Evolutionary conservation across 306 rosid species (phyloP), one percentile per base, ranked within the genome.

Genomic region (Oxytropis ochrocephala): DNA sequence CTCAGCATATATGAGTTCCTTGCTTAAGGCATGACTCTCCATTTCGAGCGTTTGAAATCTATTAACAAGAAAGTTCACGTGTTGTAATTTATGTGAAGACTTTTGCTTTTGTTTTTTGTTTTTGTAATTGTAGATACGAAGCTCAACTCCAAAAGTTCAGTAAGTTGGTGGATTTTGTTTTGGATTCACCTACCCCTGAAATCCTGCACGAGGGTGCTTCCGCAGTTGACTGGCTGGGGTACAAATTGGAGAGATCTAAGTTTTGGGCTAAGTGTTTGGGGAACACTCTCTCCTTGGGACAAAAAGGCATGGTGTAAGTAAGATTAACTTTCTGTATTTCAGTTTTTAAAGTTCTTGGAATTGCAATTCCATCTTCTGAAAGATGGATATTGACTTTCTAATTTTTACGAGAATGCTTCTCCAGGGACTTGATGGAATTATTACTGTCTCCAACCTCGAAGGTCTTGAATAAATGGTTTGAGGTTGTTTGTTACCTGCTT

Each of bases 391-490:
- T 58, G 48, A 27, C 57, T 1, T 70, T 29, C 75, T 56, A 33
- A 58, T 3, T 46, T 71, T 17, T 41, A 6, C 30, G 27, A 57
- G 30, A 57, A 46, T 33, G 46, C 66, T 53, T 17, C 47, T 67
- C 50, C 88, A 88, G 95, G 78, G 82, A 88, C 58, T 86, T 88
- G 18, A 64, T 80, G 86, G 95, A 88, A 47, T 79, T 88, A 29
- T 70, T 88, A 55, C 43, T 88, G 54, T 88, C 91, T 67, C 91
- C 91, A 8, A 82, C 95, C 8, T 84, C 88, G 1, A 84, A 86
- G 81, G 85, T 84, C 78, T 69, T 88, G 69, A 81, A 88, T 77
- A 88, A 82, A 66, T 84, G 95, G 95, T 88, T 88, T 72, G 88
- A 88, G 95, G 95, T 63, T n/a, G 39, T 29, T 63, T n/a, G 39